Evolutionary conservation across 2,329 filamentous ascomycete species (phyloP), one percentile per base, ranked within the genome.

Genomic region (Diaporthe amygdali): DNA sequence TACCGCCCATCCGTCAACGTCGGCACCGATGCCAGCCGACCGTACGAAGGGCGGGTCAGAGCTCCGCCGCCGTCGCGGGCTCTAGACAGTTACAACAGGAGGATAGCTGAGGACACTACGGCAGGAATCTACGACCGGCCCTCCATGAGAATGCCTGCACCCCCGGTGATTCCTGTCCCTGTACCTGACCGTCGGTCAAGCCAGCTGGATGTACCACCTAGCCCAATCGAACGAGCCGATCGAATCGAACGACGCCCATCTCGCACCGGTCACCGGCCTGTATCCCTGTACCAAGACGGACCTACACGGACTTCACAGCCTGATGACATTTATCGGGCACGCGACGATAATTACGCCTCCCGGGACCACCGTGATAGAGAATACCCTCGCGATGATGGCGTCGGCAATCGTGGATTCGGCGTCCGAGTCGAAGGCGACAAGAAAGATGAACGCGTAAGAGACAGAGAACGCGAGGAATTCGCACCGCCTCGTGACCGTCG

Each of bases 61-160:
- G 86, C 87, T 0, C 93, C 93, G 12, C 91, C 91, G 5, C 89
- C 91, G 6, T 93, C 90, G 3, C 86, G 92, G 75, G 92, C 91
- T 0, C 90, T 94, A 74, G 92, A 94, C 75, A 93, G 90, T 80
- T 88, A 93, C 74, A 88, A 88, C 75, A 83, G 87, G 70, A 76
- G 76, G 20, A 68, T 80, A 8, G 78, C 77, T 3, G 77, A 73
- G n/a, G 72, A 73, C 12, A n/a, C 81, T 2, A 78, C 80, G 56
- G 75, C 79, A 20, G 79, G 81, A 6, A 77, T 82, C 8, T 89
- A 89, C 73, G 86, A 88, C 30, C 78, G 84, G 34, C 81, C 86
- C 7, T 80, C 81, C 0, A 79, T 81, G 52, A 84, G 86, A 64
- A 82, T 86, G 77, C 83, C 87, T 20, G 80, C 87, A 17, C 83